These are phyloP conservation scores for Corinectria fuckeliana DNA, from an alignment of 2,329 filamentous ascomycete genomes.

Conservation along the genomic window DNA sequence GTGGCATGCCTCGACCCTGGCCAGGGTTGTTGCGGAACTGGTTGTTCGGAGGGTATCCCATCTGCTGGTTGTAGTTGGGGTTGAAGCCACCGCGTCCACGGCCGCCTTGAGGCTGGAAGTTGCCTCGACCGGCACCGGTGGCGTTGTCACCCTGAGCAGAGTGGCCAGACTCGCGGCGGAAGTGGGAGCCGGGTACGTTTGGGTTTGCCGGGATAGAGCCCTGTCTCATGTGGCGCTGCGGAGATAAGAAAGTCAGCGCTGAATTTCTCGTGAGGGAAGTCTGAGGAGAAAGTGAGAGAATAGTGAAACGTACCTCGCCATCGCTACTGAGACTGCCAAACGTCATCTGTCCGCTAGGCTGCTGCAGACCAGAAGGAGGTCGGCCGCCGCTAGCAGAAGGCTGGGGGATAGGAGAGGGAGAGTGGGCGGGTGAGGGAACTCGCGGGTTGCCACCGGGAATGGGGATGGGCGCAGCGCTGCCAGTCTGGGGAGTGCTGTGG, in stretches of 20 bases:
- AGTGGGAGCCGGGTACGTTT: constrained; percentile 70
- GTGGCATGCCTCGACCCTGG: constrained; percentile 61
- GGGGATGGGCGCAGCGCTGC: constrained; percentile 62
- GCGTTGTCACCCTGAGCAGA: constrained; percentile 66
- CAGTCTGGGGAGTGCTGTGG: constrained; percentile 69
- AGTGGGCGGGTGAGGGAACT: constrained; percentile 83
- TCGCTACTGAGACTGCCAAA: constrained; percentile 87
- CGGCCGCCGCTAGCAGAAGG: constrained; percentile 84
- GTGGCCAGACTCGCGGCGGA: constrained; percentile 85
- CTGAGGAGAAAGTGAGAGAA: constrained; percentile 12
- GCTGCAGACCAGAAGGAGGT: constrained; percentile 77
- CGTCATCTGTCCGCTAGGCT: constrained; percentile 70
- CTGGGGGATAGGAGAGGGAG: constrained; percentile 92
- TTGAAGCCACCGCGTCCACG: constrained; percentile 59
- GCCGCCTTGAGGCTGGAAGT: constrained; percentile 55
- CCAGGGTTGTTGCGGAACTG: constrained; percentile 51
- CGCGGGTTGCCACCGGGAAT: constrained; percentile 71
- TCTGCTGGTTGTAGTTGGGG: constrained; percentile 55
- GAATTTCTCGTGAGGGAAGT: background rate
- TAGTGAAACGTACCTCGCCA: constrained; percentile 67
- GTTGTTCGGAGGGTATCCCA: constrained; percentile 53
- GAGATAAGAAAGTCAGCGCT: constrained; percentile 37
- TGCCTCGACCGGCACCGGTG: constrained; percentile 61
- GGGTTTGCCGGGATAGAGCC: constrained; percentile 67
- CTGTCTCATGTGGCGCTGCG: constrained; percentile 72